Percentiles rank a stretch among this genome's conserved stretches.
Conservation (phyloP, 2,329 filamentous ascomycete genomes). For the Fusarium nisikadoi region DNA sequence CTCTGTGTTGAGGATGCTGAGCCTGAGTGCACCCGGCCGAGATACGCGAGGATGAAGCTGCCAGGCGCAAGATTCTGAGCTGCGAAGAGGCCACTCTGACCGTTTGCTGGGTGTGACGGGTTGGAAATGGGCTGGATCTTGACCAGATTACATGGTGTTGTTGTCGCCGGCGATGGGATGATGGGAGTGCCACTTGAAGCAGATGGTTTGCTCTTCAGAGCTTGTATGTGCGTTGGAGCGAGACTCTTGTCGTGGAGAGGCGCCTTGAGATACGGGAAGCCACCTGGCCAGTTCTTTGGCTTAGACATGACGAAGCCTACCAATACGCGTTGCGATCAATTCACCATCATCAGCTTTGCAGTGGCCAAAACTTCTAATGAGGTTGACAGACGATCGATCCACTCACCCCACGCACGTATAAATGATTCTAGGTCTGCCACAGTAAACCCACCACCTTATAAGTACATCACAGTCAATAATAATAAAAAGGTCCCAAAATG, state of each 20-base stretch:
- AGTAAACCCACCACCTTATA: background rate
- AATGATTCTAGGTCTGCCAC: background rate
- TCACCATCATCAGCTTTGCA: background rate
- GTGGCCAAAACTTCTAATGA: background rate
- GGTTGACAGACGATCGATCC: background rate
- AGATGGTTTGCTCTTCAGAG: constrained; percentile 49
- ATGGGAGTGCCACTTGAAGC: constrained; percentile 33
- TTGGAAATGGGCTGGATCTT: constrained; percentile 64
- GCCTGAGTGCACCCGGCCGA: constrained; percentile 66
- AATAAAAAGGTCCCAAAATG: background rate
- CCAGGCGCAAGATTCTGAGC: constrained; percentile 63
- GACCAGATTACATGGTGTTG: constrained; percentile 61
- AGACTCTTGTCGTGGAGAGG: constrained; percentile 62
- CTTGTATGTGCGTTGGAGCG: constrained; percentile 53
- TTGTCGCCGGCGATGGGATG: constrained; percentile 47
- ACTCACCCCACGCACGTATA: background rate
- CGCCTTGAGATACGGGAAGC: constrained; percentile 62
- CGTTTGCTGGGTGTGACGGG: constrained; percentile 65
- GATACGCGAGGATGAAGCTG: constrained; percentile 68
- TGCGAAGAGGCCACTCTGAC: constrained; percentile 71
- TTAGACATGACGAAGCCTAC: constrained; percentile 43
- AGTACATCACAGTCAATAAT: background rate
- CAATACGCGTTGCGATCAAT: too few species aligned
- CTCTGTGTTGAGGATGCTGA: constrained; percentile 44
- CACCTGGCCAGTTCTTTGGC: constrained; percentile 68